Evolutionary conservation across 306 rosid species (phyloP).

Genomic region (Oemleria cerasiformis): DNA sequence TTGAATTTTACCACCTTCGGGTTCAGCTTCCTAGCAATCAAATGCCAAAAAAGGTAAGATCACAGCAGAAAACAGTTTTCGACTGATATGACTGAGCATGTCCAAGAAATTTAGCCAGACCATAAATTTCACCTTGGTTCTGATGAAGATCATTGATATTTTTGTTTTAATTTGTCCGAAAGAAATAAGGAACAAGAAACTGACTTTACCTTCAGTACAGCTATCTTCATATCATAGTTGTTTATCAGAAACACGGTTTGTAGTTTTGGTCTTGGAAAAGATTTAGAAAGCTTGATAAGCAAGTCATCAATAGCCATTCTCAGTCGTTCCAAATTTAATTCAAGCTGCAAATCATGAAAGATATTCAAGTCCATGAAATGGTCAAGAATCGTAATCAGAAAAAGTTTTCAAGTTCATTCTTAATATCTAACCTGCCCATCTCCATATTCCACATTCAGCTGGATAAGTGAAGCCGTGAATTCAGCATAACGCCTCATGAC

Average conservation of each 20-base stretch:
- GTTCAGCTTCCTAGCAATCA: constrained; percentile 81
- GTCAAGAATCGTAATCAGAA: constrained; percentile 18
- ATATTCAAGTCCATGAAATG: constrained; percentile 2
- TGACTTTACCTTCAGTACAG: constrained; percentile 76
- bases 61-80: constrained; percentile 5
- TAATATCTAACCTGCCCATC: constrained; percentile 78
- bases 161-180: background rate
- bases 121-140: constrained; percentile 1
- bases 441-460: constrained; percentile 82
- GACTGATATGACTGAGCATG: constrained; percentile 6
- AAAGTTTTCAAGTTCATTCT: constrained; percentile 8
- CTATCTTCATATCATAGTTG: constrained; percentile 95
- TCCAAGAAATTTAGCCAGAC: background rate
- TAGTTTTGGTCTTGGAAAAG: constrained; percentile 65
- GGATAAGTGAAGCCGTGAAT: constrained; percentile 93
- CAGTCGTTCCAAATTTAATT: constrained; percentile 77
- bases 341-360: constrained; percentile 59
- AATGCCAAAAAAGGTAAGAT: constrained; percentile 15
- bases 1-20: constrained; percentile 90
- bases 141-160: constrained; percentile 5
- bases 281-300: constrained; percentile 91
- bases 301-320: constrained; percentile 96
- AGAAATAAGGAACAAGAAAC: constrained; percentile 19
- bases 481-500: constrained; percentile 98
- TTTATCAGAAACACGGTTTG: constrained; percentile 91